Conservation (phyloP, 2,329 filamentous ascomycete genomes). For the Sordariomycetes sp. region DNA sequence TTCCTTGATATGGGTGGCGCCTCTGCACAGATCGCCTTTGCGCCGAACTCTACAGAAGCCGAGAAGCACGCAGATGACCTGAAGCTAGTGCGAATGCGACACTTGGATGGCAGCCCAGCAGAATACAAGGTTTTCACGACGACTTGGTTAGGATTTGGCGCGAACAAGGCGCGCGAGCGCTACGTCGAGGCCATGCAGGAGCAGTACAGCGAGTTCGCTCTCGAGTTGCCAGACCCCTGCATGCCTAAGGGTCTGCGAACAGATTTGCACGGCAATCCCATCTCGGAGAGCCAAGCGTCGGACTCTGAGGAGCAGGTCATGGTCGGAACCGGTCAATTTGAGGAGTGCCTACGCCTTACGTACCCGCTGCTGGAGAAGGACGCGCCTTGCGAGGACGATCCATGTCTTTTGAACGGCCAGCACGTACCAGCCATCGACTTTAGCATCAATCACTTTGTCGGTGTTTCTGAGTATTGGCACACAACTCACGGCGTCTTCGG, state of each 20-base stretch:
- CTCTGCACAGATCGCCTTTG: conserved; percentile 95
- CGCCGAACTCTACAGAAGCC: conserved; percentile 84
- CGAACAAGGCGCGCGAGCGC: conserved; percentile 78
- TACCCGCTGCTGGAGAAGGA: conserved; percentile 87
- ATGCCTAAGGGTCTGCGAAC: conserved; percentile 70
- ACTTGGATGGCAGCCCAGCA: conserved; percentile 62
- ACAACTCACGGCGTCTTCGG: conserved; percentile 92
- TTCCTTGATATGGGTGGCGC: conserved; percentile 98
- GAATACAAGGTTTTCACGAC: conserved; percentile 93
- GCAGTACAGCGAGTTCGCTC: conserved; percentile 45
- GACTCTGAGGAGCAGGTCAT: conserved; percentile 34
- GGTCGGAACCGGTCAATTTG: conserved; percentile 77
- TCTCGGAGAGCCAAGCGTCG: background rate
- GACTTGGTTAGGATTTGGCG: conserved; percentile 96
- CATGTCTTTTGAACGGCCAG: conserved; percentile 83
- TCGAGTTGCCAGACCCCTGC: conserved; percentile 83
- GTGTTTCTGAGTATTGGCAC: conserved; percentile 98
- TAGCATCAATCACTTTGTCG: conserved; percentile 93
- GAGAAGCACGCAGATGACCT: conserved; percentile 84
- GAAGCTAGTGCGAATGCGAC: conserved; percentile 77
- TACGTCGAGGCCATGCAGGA: conserved; percentile 74
- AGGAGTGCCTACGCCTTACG: conserved; percentile 73
- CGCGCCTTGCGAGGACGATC: conserved; percentile 68
- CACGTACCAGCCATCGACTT: conserved; percentile 96
- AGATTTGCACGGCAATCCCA: conserved; percentile 23